These are phyloP conservation scores for Linum usitatissimum DNA, from an alignment of 345 rosid species.

Conservation along the genomic window DNA sequence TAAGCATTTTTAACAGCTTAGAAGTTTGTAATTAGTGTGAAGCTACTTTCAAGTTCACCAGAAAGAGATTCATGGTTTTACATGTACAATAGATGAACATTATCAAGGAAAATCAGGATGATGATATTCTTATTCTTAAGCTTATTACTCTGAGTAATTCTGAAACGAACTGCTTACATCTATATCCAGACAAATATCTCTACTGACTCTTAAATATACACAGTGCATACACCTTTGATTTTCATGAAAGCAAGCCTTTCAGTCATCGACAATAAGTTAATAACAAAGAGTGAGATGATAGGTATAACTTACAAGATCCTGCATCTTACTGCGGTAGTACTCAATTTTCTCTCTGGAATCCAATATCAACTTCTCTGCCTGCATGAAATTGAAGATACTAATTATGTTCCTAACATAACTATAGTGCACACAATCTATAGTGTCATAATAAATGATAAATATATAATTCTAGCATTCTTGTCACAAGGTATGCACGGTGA, in stretches of 20 bases:
- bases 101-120: neutral
- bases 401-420: neutral
- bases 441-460: neutral
- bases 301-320: constrained; percentile 77
- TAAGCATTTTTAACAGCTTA: neutral
- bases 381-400: neutral
- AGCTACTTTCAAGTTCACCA: neutral
- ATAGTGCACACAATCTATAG: neutral
- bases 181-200: neutral
- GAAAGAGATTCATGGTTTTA: neutral
- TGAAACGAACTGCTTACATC: no score
- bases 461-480: neutral
- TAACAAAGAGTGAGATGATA: constrained; percentile 3
- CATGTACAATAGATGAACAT: neutral
- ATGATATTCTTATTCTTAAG: neutral
- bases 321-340: constrained; percentile 87
- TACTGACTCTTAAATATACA: neutral
- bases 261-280: neutral
- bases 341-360: constrained; percentile 91
- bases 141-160: neutral
- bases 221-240: neutral
- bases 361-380: constrained; percentile 62
- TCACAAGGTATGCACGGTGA: neutral
- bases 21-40: neutral
- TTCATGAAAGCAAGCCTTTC: neutral